These are phyloP conservation scores for Fusarium sp. DNA, from an alignment of 2,329 filamentous ascomycete species.

Conservation along the genomic window DNA sequence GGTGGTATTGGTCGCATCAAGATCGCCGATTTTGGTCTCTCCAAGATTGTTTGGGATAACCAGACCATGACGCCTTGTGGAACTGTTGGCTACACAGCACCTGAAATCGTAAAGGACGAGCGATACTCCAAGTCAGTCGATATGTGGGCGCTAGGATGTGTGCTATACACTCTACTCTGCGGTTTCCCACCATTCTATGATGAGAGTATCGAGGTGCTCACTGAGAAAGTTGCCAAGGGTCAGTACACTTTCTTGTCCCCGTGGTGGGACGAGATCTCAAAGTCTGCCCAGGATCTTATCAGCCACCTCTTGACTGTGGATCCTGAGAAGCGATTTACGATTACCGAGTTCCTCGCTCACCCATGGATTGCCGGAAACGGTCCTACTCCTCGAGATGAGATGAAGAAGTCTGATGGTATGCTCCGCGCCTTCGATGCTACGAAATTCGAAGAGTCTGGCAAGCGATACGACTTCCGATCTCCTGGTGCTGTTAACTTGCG, in stretches of 20 bases:
- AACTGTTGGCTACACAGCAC: slow-evolving; percentile 96
- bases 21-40: slow-evolving; percentile 96
- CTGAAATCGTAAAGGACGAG: slow-evolving; percentile 99
- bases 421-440: slow-evolving; percentile 67
- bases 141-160: slow-evolving; percentile 98
- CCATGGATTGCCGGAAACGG: slow-evolving; percentile 85
- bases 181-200: slow-evolving; percentile 99
- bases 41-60: slow-evolving; percentile 97
- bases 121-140: slow-evolving; percentile 98
- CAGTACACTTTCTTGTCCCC: slow-evolving; percentile 98
- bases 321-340: slow-evolving; percentile 93
- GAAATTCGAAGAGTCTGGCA: slow-evolving; percentile 66
- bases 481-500: slow-evolving; percentile 94
- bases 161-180: slow-evolving; percentile 95
- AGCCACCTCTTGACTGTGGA: slow-evolving; percentile 94
- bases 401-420: slow-evolving; percentile 57
- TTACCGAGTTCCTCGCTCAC: slow-evolving; percentile 91
- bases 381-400: slow-evolving; percentile 67
- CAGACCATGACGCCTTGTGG: slow-evolving; percentile 99
- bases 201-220: slow-evolving; percentile 95
- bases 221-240: slow-evolving; percentile 95
- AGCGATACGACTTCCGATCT: slow-evolving; percentile 90
- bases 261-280: slow-evolving; percentile 99
- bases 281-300: slow-evolving; percentile 92
- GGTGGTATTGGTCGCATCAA: slow-evolving; percentile 96